Evolutionary conservation across 1,139 yeast genomes (phyloP), one percentile per base, ranked within the genome.

Genomic region (Keqinozyma sinolaborantium): DNA sequence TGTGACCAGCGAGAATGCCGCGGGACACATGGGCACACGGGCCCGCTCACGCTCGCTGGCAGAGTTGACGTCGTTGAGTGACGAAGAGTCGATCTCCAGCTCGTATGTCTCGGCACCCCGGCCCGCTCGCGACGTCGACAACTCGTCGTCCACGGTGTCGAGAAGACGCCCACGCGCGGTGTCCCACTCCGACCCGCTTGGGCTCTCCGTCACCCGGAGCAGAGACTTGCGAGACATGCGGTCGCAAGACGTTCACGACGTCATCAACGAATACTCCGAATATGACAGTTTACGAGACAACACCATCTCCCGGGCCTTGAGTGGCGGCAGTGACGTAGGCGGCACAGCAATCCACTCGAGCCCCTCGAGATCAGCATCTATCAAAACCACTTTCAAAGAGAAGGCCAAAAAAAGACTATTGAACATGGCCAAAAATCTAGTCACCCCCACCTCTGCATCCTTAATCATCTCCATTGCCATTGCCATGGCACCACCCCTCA

Each of bases 401-500:
- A 24, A 23, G 14, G 4, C 30, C 32, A 41, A 39, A 14, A 26
- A 33, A n/a, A 37, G 45, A 34, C 24, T 45, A 6, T 25, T 33
- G 13, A 35, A 43, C 25, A 36, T 54, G 19, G 40, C 68, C 2
- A 72, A 71, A 47, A 87, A 86, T 56, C 72, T 88, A 40, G 48
- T 69, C 26, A 70, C 94, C 11, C 94, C 95, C 0, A 79, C 79
- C 29, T 80, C 95, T 2, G 45, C 79, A 27, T 64, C 90, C 1
- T 72, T 86, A 26, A 65, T 87, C 3, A 28, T 76, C 0, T 70
- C 92, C 1, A 56, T 90, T 30, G 63, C 70, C 3, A 64, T 85
- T 15, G 78, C 94, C 11, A 84, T 90, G 84, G 70, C 92, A 10
- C 96, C 96, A 1, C 90, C 95, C 65, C 65, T 87, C 10, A 83